Base-by-base conservation (phyloP, 2,329 filamentous ascomycete genomes). In the Exophiala oligosperma region DNA sequence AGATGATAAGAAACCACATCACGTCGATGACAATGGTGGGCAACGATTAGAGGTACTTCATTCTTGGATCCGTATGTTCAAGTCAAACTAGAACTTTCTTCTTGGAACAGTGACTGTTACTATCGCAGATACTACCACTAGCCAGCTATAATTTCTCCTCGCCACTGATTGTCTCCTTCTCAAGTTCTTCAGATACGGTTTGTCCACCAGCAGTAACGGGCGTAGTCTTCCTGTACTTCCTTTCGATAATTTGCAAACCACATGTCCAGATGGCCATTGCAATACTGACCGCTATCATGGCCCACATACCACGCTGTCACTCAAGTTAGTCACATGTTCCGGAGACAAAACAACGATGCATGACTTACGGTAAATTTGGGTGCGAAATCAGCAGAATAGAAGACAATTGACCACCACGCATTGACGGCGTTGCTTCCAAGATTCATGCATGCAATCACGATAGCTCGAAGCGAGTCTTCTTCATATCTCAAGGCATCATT, bases 201-300 rank as follows among this genome's bases (percentile, higher is more conserved):
- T 49, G 41, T 54, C 53, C 51, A 28, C 46, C 49, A 7, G 44
- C n/a, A 35, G 41, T 35, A 21, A 41, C 26, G 5, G 32, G 38
- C 37, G 44, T 52, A 17, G 14, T 8, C 23, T 48, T 24, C 32
- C 44, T 8, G 44, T n/a, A 32, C 50, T 43, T 29, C 37, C 56
- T 50, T 21, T 59, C 43, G 4, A 49, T 37, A 44, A 59, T 51
- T 40, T 59, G 56, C 44, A 59, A 28, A 1, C 44, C 50, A 21
- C 3, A 14, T 4, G 83, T 84, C 86, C 86, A 89, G 1, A 84
- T 63, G 0, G 76, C 78, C 68, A 89, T 72, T 1, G 80, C 81
- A 53, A 88, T 82, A 23, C 79, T 84, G 6, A 79, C 78, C 1
- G 78, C 85, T 67, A 90, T 87, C 87, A 89, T 89, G 2, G 86